Evolutionary conservation across 306 rosid genomes (phyloP), one percentile per base, ranked within the genome.

Genomic region (Spatholobus suberectus): DNA sequence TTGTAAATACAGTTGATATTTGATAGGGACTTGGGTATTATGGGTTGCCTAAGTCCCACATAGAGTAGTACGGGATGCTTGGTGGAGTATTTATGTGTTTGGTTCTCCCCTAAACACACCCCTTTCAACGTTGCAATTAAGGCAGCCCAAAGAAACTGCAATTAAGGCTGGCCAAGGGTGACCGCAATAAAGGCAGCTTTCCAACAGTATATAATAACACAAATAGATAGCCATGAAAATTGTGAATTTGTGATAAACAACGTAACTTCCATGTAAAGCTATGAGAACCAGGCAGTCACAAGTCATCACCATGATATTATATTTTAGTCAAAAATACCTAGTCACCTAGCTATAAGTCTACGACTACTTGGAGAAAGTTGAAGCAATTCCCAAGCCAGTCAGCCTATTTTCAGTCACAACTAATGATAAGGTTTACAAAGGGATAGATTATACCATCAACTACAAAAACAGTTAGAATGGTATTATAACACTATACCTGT

Each of bases 401-500:
- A 6, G 75, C 44, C 55, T 37, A 27, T 24, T 52, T 49, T 57
- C 80, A 81, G 55, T 52, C 32, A 1, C 54, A 75, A 62, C 72
- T 18, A 40, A 47, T 44, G 43, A 26, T 44, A 23, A 40, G 49
- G 71, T 41, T 75, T 29, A 32, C 40, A 62, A 54, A 69, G 34
- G 21, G 18, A 70, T 27, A 72, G 70, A 18, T 55, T 40, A 66
- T 75, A 55, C 35, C 51, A 70, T 26, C 44, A 55, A 24, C 83
- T 21, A 70, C 40, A 21, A 65, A 44, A 71, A 76, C 6, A 76
- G 66, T 54, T 5, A 34, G 9, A 41, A 27, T 52, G 59, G n/a
- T 62, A 77, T 20, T 21, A 59, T 49, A 82, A 23, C 34, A 8
- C 59, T 84, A 27, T 86, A 94, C 99, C 98, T 92, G 79, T 92